A percentile compares a stretch with the other conserved stretches of the same genome.
These are phyloP conservation scores for Rhizodiscina lignyota DNA, from an alignment of 495 filamentous ascomycete species.

Conservation along the genomic window DNA sequence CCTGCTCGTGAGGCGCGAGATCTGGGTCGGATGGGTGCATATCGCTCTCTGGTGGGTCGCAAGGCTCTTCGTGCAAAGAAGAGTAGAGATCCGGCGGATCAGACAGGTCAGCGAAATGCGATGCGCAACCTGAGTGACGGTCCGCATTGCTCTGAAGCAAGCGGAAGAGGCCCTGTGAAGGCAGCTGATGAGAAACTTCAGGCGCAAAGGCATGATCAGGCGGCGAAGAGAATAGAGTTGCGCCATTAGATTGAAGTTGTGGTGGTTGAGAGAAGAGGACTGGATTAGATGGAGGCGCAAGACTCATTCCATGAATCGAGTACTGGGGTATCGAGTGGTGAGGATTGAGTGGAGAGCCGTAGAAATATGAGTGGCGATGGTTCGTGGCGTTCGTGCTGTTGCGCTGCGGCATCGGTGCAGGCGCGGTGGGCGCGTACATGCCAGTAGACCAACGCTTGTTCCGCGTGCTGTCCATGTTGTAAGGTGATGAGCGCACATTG, in stretches of 20 bases:
- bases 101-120: slow-evolving; percentile 46
- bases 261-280: slow-evolving; percentile 13
- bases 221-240: slow-evolving; percentile 24
- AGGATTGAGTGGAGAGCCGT: slow-evolving; percentile 11
- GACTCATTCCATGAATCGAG: neutral
- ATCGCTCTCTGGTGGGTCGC: slow-evolving; percentile 53
- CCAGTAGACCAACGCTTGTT: slow-evolving; percentile 61
- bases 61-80: slow-evolving; percentile 47
- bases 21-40: slow-evolving; percentile 60
- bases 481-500: slow-evolving; percentile 44
- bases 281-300: slow-evolving; percentile 10
- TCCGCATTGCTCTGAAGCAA: slow-evolving; percentile 55
- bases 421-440: slow-evolving; percentile 37
- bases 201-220: slow-evolving; percentile 15
- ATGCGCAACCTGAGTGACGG: slow-evolving; percentile 33
- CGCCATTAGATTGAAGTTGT: slow-evolving; percentile 14
- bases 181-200: slow-evolving; percentile 26
- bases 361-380: slow-evolving; percentile 13
- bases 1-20: slow-evolving; percentile 54
- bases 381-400: slow-evolving; percentile 22
- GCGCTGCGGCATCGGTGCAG: slow-evolving; percentile 33
- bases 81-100: slow-evolving; percentile 60
- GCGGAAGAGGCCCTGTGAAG: slow-evolving; percentile 48
- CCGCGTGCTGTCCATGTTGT: slow-evolving; percentile 39
- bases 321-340: slow-evolving; percentile 29